Percentiles rank a stretch among this genome's conserved stretches.
These are phyloP conservation scores for Triticum turgidum DNA, from an alignment of 176 grass and related monocot species.

Conservation along the genomic window DNA sequence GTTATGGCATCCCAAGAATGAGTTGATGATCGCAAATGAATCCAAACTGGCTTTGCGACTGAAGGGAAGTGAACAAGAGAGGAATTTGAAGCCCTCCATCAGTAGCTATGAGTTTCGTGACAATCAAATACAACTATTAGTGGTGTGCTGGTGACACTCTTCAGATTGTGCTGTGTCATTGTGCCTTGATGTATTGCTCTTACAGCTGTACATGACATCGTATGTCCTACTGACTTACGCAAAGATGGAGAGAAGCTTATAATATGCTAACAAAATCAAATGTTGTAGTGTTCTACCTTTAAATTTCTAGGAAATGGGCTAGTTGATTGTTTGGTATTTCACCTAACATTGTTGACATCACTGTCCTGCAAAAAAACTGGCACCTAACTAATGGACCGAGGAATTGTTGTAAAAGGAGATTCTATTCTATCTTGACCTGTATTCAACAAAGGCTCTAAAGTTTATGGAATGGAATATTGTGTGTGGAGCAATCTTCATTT, in stretches of 20 bases:
- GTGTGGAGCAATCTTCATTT: not conserved
- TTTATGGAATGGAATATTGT: not conserved
- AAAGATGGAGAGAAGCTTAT: constrained; percentile 22
- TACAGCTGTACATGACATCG: constrained; percentile 1
- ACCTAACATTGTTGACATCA: constrained; percentile 3
- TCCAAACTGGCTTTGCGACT: not conserved
- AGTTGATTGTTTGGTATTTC: constrained; percentile 16
- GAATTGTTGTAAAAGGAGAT: constrained; percentile 24
- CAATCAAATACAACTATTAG: not conserved
- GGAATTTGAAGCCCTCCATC: not conserved
- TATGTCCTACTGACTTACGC: not conserved
- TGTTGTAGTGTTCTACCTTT: not conserved
- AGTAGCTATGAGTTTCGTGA: not conserved
- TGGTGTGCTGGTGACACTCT: not conserved
- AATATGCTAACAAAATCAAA: not conserved
- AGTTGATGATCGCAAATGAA: not conserved
- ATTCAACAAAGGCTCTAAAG: constrained; percentile 12
- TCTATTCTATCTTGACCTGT: constrained; percentile 5
- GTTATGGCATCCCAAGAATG: not conserved
- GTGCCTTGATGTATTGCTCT: not conserved
- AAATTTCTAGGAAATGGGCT: not conserved
- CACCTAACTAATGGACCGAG: constrained; percentile 16
- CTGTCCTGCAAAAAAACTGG: not conserved
- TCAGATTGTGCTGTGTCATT: not conserved
- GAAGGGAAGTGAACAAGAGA: not conserved